Evolutionary conservation across 192 early-diverging fungal species (phyloP).

Genomic region (Geranomyces michiganensis): DNA sequence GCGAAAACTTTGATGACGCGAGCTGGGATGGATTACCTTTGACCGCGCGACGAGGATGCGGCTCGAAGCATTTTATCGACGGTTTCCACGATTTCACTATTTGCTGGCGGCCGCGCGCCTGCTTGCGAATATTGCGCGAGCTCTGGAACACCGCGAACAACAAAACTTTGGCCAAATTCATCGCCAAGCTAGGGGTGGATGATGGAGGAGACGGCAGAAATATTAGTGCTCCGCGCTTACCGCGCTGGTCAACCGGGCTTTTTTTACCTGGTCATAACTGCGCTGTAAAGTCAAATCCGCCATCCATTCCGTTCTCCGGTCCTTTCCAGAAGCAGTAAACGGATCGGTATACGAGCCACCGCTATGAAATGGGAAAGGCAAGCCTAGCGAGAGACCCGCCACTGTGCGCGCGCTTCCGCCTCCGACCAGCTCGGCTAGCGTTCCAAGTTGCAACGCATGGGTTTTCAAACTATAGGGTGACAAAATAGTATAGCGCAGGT

Average conservation of each 20-base stretch:
- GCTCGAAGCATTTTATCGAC: neutral
- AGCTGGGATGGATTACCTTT: no score
- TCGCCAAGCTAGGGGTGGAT: neutral
- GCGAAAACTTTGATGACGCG: no score
- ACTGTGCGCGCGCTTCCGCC: slow-evolving; percentile 13
- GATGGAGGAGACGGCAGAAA: neutral
- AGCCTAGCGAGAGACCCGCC: slow-evolving; percentile 4
- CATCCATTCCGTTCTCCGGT: slow-evolving; percentile 24
- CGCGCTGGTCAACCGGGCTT: neutral
- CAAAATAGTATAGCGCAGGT: no score
- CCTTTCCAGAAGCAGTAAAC: neutral
- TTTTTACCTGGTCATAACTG: slow-evolving; percentile 15
- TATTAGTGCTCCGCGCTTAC: neutral
- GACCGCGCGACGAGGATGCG: neutral
- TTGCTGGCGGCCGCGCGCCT: neutral
- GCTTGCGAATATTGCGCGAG: neutral
- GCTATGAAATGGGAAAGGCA: slow-evolving; percentile 28
- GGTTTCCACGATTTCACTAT: neutral
- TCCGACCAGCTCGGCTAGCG: slow-evolving; percentile 15
- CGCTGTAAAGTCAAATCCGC: slow-evolving; percentile 19
- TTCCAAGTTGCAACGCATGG: slow-evolving; percentile 10
- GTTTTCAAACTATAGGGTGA: no score
- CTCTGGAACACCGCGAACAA: slow-evolving; percentile 12
- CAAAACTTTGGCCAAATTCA: slow-evolving; percentile 9
- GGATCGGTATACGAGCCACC: neutral